A percentile compares a stretch with the other conserved stretches of the same genome.
phyloP scores from a whole-genome alignment of 2,329 filamentous ascomycete species.

The Huntiella omanensis region DNA sequence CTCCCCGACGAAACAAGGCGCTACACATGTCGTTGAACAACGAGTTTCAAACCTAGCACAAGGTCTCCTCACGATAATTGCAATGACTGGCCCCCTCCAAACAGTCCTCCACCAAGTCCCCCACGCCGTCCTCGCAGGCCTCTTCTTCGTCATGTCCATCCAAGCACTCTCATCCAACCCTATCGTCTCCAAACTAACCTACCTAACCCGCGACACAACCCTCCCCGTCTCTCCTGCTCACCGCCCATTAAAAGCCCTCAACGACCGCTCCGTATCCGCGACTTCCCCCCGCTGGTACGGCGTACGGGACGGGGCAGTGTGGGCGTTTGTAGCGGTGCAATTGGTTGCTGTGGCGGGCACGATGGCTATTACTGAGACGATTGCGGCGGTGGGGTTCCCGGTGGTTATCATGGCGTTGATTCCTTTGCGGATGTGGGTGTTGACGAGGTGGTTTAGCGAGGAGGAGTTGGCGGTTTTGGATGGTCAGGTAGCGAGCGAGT shows the following conservation, averaged over 20 bases:
- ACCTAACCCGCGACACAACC: slow-evolving; percentile 42
- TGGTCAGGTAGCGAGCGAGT: slow-evolving; percentile 54
- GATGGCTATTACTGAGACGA: slow-evolving; percentile 67
- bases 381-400: slow-evolving; percentile 66
- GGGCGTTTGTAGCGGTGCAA: slow-evolving; percentile 51
- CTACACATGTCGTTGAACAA: slow-evolving; percentile 55
- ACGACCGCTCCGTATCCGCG: not conserved
- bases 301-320: slow-evolving; percentile 41
- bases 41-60: slow-evolving; percentile 62
- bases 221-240: slow-evolving; percentile 6
- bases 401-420: slow-evolving; percentile 53
- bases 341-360: slow-evolving; percentile 55
- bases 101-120: slow-evolving; percentile 60
- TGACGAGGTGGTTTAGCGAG: slow-evolving; percentile 40
- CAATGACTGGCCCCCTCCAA: slow-evolving; percentile 59
- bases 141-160: slow-evolving; percentile 74
- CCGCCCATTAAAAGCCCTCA: not conserved
- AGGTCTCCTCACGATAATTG: slow-evolving; percentile 58
- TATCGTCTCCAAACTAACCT: slow-evolving; percentile 56
- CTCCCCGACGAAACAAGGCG: slow-evolving; percentile 25
- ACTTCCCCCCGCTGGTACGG: not conserved
- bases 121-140: slow-evolving; percentile 58
- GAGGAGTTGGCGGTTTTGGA: slow-evolving; percentile 47
- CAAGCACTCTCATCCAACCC: slow-evolving; percentile 61
- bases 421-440: slow-evolving; percentile 42